Base-by-base conservation (phyloP, 2,329 filamentous ascomycete species). In the Escovopsis weberi region DNA sequence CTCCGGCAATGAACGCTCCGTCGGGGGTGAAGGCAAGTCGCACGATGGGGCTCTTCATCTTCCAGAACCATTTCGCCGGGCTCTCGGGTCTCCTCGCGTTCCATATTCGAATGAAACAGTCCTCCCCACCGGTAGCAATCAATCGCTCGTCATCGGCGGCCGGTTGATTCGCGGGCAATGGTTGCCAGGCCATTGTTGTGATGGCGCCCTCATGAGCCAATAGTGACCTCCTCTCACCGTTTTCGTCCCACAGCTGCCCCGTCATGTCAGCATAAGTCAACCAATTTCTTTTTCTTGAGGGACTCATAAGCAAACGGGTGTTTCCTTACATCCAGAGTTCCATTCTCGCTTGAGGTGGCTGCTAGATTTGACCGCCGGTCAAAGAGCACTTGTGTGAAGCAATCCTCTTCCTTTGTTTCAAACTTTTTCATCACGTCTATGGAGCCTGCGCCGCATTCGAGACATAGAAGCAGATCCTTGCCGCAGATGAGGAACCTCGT, bases 21-120 rank as follows among this genome's bases (percentile, higher is more conserved):
- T 80, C 75, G 0, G 77, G 76, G 0, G 75, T 78, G 46, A 80
- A 80, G 1, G 76, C 67, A 2, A 80, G 62, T 23, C 70, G 69
- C 35, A 77, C 68, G 37, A 80, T 71, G 7, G 73, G 68, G 1
- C 65, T 63, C 26, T 69, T 67, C 70, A 80, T 78, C 0, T 72
- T 78, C 61, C 80, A 69, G 43, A 72, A 75, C 47, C 69, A 74
- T 46, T 71, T 74, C 1, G 74, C 62, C 50, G 74, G 76, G 48
- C 64, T 68, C 42, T 77, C 73, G 1, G 67, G 57, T 33, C 63
- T 65, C 39, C 70, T 65, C 3, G 70, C 74, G 50, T 80, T 78
- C 73, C 75, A 80, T 26, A 80, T 71, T 38, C 70, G 63, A 39
- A 81, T 77, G 10, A 72, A 72, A 23, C 74, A 74, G 50, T 81